Base-by-base conservation (phyloP, 1,284 basidiomycete genomes). In the Porogramme epimiltina region DNA sequence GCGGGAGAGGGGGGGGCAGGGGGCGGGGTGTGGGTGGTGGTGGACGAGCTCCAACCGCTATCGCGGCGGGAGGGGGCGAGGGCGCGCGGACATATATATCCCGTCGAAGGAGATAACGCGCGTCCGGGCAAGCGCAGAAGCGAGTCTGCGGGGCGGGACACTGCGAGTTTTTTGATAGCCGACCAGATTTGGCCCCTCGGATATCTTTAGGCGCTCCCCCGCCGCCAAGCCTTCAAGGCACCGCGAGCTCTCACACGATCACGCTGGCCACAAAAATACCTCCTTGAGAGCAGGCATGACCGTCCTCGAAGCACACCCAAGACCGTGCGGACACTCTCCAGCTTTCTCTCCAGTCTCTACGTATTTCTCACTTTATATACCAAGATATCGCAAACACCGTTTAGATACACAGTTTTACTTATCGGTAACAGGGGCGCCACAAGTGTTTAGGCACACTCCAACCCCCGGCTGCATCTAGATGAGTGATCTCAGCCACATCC, bases 31-130 rank as follows among this genome's bases (percentile, higher is more conserved):
- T n/a, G n/a, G 39, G 45, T 18, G 51, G 40, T 19, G 41, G 31
- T 46, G 45, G 51, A 36, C 10, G 18, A 6, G 20, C 33, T 47
- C 50, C 33, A 52, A 34, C 40, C 25, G 43, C 52, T 54, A 54
- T 54, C 52, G 52, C 38, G 34, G 47, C 44, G 41, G 42, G 20
- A n/a, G 33, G n/a, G 31, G 36, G 19, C 28, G 8, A 15, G 18
- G 24, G 38, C 20, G 10, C 31, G 34, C 18, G 20, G 25, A 45
- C 31, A 39, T 49, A 45, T 47, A 47, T 28, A 26, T 34, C 23
- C 6, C 45, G 9, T 3, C 16, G 15, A 18, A 28, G 42, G 33
- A 42, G 52, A 54, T 54, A 54, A 54, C 48, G 41, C 31, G 52
- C 18, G n/a, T 18, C n/a, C 38, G 23, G 4, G 23, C 45, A 39